phyloP scores from a whole-genome alignment of 805 yeast genomes.

The Brettanomyces bruxellensis region DNA sequence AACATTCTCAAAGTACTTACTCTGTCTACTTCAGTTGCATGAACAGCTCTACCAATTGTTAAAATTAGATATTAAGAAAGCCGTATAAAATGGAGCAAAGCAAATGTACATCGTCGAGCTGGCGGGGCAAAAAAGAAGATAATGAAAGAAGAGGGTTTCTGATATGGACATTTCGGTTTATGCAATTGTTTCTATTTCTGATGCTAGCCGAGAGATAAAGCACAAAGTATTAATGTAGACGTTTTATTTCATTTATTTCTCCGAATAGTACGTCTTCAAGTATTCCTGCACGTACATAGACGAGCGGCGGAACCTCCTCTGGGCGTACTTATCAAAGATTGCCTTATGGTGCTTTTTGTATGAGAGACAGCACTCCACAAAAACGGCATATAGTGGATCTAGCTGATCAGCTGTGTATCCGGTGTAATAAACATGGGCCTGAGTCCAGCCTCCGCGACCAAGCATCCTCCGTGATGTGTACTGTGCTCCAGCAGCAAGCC shows the following conservation, averaged over 20 bases:
- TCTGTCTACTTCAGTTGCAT: no score
- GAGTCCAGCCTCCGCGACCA: constrained; percentile 76
- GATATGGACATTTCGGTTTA: background rate
- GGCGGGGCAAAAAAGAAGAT: no score
- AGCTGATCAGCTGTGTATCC: constrained; percentile 87
- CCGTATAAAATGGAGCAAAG: no score
- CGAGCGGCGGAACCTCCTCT: constrained; percentile 72
- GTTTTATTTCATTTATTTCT: background rate
- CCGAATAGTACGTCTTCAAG: constrained; percentile 23
- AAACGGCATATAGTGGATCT: constrained; percentile 62
- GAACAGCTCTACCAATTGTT: no score
- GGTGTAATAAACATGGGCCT: constrained; percentile 78
- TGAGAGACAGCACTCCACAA: constrained; percentile 59
- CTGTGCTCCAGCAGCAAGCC: constrained; percentile 81
- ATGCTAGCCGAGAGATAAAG: background rate
- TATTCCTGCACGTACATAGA: constrained; percentile 74
- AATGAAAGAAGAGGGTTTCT: no score
- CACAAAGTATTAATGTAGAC: background rate
- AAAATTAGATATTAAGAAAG: no score
- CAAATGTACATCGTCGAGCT: no score
- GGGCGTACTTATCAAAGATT: constrained; percentile 82
- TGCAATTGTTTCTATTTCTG: background rate
- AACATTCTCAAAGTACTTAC: no score
- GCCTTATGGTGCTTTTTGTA: constrained; percentile 63
- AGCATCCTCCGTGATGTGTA: constrained; percentile 65